Base-by-base conservation (phyloP, 148 eudicot species). In the Camellia sinensis region DNA sequence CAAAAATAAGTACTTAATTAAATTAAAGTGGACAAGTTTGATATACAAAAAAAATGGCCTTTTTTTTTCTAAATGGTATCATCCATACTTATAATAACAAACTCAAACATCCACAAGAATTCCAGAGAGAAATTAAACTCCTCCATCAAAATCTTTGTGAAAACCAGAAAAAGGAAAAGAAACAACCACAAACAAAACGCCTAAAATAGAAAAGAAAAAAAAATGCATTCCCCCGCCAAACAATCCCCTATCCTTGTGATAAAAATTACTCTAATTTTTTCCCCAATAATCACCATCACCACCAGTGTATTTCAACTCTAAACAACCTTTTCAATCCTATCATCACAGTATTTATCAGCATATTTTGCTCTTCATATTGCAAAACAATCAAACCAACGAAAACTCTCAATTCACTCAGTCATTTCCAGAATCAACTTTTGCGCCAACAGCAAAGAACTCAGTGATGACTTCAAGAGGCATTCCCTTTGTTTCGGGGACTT, bases 401-500 rank as follows among this genome's bases (percentile, higher is more conserved):
- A 75, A 54, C 15, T 63, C n/a, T 48, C 46, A 74, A 64, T 9
- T 15, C 80, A 62, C 70, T 65, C 52, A 40, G 21, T 79, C 81
- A 76, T 80, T 72, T 12, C 85, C 76, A 11, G 75, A 44, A 18
- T 65, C 78, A 69, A 83, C 83, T 82, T 86, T 87, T 6, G 97
- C 93, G 43, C 97, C 97, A 44, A 91, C 88, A 21, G 90, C 92
- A 50, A 93, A 93, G 91, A 93, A 93, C 66, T 93, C 95, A 2
- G 95, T 86, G 12, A 93, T 93, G 79, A 93, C 97, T 79, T 93
- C 97, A 75, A 93, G 94, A 22, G 97, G 94, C 95, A 93, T 91
- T 11, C 93, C 95, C 83, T 91, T 93, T 7, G 95, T 91, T 86
- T 93, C 97, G 0, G 97, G 95, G 15, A 93, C 97, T 85, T 89